Percentiles rank a stretch among this genome's conserved stretches.
phyloP scores from a whole-genome alignment of 1,139 yeast species.

The Eremothecium sinecaudum region DNA sequence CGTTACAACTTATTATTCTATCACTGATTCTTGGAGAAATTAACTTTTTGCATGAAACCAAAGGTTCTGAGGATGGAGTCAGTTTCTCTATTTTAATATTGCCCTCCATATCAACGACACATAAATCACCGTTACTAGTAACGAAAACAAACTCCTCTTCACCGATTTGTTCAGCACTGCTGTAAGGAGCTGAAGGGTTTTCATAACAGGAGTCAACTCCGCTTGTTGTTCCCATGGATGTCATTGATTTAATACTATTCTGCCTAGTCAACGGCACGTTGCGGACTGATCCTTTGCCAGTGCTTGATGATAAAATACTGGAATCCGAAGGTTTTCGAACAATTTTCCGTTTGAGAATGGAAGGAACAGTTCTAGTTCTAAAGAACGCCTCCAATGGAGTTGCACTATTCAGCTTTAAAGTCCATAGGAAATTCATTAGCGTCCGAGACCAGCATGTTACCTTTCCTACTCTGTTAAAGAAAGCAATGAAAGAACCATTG shows the following conservation, averaged over 20 bases:
- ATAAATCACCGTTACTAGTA: constrained; percentile 38
- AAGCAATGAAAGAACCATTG: constrained; percentile 50
- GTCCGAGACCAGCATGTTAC: constrained; percentile 53
- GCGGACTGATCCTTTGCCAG: not conserved
- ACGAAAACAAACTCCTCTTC: constrained; percentile 35
- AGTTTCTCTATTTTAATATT: constrained; percentile 28
- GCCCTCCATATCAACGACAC: constrained; percentile 45
- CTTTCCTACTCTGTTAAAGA: constrained; percentile 44
- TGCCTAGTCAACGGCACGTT: constrained; percentile 17
- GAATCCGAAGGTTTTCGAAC: constrained; percentile 12
- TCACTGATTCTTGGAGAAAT: constrained; percentile 69
- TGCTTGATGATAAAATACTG: constrained; percentile 1
- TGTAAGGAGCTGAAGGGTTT: constrained; percentile 10
- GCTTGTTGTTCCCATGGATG: constrained; percentile 17
- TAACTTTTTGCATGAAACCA: constrained; percentile 46
- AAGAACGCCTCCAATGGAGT: constrained; percentile 50
- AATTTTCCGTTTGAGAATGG: constrained; percentile 41
- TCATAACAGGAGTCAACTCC: constrained; percentile 19
- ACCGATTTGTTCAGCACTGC: constrained; percentile 11
- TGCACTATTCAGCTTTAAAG: constrained; percentile 30
- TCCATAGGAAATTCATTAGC: constrained; percentile 47
- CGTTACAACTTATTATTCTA: constrained; percentile 50
- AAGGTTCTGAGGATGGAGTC: constrained; percentile 16
- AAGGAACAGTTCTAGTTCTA: constrained; percentile 46
- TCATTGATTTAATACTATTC: constrained; percentile 25